These are phyloP conservation scores for Claviceps citrina DNA, from an alignment of 2,329 filamentous ascomycete genomes.

Conservation along the genomic window DNA sequence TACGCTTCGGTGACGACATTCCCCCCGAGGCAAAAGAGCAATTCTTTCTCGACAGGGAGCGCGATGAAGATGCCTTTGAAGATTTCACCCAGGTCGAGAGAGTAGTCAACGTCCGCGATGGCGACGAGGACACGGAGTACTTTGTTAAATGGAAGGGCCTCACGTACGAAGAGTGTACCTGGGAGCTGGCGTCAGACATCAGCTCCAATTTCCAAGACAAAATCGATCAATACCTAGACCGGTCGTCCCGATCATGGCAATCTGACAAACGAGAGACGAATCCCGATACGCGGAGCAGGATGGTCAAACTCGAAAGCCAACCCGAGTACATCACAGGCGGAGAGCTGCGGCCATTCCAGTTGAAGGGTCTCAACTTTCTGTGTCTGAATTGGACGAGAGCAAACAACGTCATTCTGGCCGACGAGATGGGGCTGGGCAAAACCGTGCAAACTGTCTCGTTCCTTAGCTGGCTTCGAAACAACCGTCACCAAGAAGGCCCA, in stretches of 20 bases:
- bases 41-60: constrained; percentile 87
- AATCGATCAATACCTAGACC: constrained; percentile 82
- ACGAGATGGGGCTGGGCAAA: constrained; percentile 97
- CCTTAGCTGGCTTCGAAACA: constrained; percentile 90
- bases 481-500: constrained; percentile 77
- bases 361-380: constrained; percentile 87
- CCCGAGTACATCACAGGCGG: constrained; percentile 75
- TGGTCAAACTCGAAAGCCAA: constrained; percentile 60
- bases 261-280: constrained; percentile 70
- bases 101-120: constrained; percentile 70
- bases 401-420: constrained; percentile 92
- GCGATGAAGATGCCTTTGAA: constrained; percentile 71
- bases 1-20: constrained; percentile 60
- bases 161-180: constrained; percentile 86
- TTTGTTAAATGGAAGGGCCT: constrained; percentile 94
- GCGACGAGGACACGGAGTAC: constrained; percentile 73
- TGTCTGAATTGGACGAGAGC: constrained; percentile 89
- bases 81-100: constrained; percentile 89
- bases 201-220: constrained; percentile 68
- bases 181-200: constrained; percentile 67
- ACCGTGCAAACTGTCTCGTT: constrained; percentile 96
- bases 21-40: constrained; percentile 79
- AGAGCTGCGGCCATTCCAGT: constrained; percentile 79
- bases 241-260: constrained; percentile 62
- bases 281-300: constrained; percentile 56